Conservation (phyloP, 2,329 filamentous ascomycete genomes). For the Apiospora koreana region DNA sequence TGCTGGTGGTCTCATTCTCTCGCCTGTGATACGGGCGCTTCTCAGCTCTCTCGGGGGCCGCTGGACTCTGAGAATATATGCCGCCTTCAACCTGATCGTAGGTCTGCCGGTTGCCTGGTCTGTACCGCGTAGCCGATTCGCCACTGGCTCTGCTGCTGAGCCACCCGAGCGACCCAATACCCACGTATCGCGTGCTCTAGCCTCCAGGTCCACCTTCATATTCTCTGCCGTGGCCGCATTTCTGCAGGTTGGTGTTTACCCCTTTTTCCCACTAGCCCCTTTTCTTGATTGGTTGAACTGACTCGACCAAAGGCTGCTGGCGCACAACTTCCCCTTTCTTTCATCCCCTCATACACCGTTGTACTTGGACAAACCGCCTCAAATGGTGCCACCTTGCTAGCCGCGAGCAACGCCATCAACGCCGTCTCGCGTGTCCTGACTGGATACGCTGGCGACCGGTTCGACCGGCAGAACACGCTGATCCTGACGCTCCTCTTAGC, state of each 20-base stretch:
- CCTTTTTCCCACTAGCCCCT: slow-evolving; percentile 15
- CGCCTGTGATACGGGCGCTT: slow-evolving; percentile 40
- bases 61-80: slow-evolving; percentile 44
- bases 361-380: slow-evolving; percentile 41
- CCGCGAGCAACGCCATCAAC: slow-evolving; percentile 47
- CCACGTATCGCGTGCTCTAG: slow-evolving; percentile 39
- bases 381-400: slow-evolving; percentile 44
- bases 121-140: slow-evolving; percentile 40
- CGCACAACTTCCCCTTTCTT: slow-evolving; percentile 47
- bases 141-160: slow-evolving; percentile 23
- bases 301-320: slow-evolving; percentile 40
- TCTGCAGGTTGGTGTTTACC: slow-evolving; percentile 30
- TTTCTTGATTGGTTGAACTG: background rate
- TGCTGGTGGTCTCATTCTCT: slow-evolving; percentile 42
- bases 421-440: slow-evolving; percentile 43
- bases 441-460: slow-evolving; percentile 46
- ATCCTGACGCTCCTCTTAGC: slow-evolving; percentile 40
- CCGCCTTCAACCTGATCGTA: slow-evolving; percentile 37
- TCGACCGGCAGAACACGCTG: slow-evolving; percentile 50
- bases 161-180: slow-evolving; percentile 31
- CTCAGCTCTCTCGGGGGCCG: slow-evolving; percentile 43
- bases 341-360: slow-evolving; percentile 48
- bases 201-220: slow-evolving; percentile 40
- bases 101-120: slow-evolving; percentile 42
- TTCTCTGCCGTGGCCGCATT: slow-evolving; percentile 42